Percentiles rank a stretch among this genome's conserved stretches.
These are phyloP conservation scores for Citrullus colocynthis DNA, from an alignment of 306 rosid genomes.

Conservation along the genomic window DNA sequence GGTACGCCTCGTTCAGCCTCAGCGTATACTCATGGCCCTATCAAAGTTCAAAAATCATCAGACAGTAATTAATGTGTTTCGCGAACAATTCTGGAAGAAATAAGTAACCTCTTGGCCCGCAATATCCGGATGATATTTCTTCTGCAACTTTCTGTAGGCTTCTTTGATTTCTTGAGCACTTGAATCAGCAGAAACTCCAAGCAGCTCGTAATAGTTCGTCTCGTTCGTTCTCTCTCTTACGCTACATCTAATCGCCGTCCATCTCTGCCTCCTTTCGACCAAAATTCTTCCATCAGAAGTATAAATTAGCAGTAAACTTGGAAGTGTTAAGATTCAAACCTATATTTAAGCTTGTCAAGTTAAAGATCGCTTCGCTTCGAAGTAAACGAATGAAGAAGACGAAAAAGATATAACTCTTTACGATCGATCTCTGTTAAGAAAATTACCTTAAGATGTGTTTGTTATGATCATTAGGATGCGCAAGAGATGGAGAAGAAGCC, in stretches of 20 bases:
- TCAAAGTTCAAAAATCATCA: background rate
- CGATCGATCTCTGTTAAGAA: background rate
- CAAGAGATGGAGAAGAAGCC: constrained; percentile 20
- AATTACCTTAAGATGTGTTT: constrained; percentile 37
- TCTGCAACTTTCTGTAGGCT: constrained; percentile 67
- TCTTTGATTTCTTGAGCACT: constrained; percentile 40
- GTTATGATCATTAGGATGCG: constrained; percentile 12
- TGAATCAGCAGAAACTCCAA: constrained; percentile 54
- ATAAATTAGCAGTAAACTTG: background rate
- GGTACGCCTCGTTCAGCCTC: constrained; percentile 56
- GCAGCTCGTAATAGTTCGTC: constrained; percentile 52
- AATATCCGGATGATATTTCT: constrained; percentile 70
- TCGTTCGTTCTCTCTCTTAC: constrained; percentile 11
- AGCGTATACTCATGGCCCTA: constrained; percentile 61
- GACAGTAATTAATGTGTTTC: background rate
- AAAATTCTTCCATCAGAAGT: background rate
- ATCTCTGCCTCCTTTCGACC: constrained; percentile 19
- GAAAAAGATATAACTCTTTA: background rate
- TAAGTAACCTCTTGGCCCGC: constrained; percentile 52
- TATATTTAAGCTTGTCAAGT: background rate
- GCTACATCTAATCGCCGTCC: constrained; percentile 32
- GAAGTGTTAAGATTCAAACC: background rate
- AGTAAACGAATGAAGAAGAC: background rate
- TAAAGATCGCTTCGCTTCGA: background rate
- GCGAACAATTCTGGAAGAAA: too few species aligned